Base-by-base conservation (phyloP, 75 land plant genomes). In the Ceratopteris richardii region DNA sequence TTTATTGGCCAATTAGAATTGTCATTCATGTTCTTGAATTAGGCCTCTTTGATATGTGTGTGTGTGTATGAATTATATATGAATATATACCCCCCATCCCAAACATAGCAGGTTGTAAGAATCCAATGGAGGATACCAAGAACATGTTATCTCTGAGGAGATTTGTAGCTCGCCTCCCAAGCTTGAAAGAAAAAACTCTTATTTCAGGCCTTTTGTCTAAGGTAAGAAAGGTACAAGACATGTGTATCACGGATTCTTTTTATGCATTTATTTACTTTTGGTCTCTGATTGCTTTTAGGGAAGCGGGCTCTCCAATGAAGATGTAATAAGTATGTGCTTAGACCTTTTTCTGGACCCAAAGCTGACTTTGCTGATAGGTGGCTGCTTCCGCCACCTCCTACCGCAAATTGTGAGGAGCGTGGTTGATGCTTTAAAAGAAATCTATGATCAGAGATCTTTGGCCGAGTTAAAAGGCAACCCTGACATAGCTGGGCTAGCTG, bases 311-410 rank as follows among this genome's bases (percentile, higher is more conserved):
- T 61, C 66, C 13, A 86, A 61, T 31, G 85, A 69, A 18, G 84
- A 72, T 17, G 70, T 86, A 11, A 56, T 86, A 55, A 68, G 60
- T 29, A 50, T 75, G 4, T 54, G 80, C 22, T 77, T 77, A 1
- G 82, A 82, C 51, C 59, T 82, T 46, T 65, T 90, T 29, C 42
- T 95, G 40, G 74, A 82, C 24, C 86, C 88, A 13, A 29, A 71
- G 16, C 74, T 83, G 28, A 84, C 88, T 25, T 73, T 95, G 7
- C 81, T 80, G 0, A 44, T 87, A 25, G 13, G 81, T 18, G 96
- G 96, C 14, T 95, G 99, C 65, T 86, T 95, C 51, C 84, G 96
- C 12, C 79, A 83, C 0, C 64, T 82, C 6, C 44, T 66, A 6
- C 33, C 51, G 39, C 72, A 60, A 37, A 71, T 95, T 24, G 69